Evolutionary conservation across 805 yeast species (phyloP).

Genomic region (Candida nemodendra): DNA sequence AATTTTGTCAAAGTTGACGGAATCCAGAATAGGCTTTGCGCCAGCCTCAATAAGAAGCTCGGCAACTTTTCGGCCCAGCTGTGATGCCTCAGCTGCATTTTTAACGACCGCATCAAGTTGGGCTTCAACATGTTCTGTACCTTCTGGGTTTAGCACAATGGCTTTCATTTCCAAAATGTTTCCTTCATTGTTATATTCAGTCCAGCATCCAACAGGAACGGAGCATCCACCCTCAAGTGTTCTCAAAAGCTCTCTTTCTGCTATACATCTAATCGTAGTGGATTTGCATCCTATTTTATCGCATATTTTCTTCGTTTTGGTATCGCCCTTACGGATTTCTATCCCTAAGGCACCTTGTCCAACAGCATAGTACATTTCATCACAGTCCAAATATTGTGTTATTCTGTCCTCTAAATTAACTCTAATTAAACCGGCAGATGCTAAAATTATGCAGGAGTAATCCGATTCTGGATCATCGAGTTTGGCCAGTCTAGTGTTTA

Average conservation of each 20-base stretch:
- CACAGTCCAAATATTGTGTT: conserved; percentile 64
- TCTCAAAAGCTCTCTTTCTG: conserved; percentile 86
- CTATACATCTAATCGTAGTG: conserved; percentile 73
- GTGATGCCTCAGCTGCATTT: conserved; percentile 58
- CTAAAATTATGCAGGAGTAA: conserved; percentile 70
- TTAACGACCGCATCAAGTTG: conserved; percentile 37
- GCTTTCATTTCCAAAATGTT: conserved; percentile 56
- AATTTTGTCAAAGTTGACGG: conserved; percentile 69
- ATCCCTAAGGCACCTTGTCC: conserved; percentile 99
- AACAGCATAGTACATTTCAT: conserved; percentile 91
- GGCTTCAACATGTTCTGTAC: conserved; percentile 65
- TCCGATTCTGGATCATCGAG: conserved; percentile 68
- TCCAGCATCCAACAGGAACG: conserved; percentile 90
- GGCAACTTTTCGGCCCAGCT: conserved; percentile 71
- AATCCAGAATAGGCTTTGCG: conserved; percentile 79
- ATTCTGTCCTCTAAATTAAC: conserved; percentile 72
- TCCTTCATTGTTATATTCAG: conserved; percentile 44
- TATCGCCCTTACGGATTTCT: conserved; percentile 77
- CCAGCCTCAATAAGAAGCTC: conserved; percentile 66
- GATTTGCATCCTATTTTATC: conserved; percentile 61
- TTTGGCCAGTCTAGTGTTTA: conserved; percentile 76
- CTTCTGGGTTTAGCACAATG: conserved; percentile 83
- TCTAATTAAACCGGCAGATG: conserved; percentile 88
- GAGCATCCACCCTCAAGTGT: conserved; percentile 96
- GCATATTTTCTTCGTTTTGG: conserved; percentile 55